phyloP scores from a whole-genome alignment of 345 rosid genomes.

The Geranium brycei region DNA sequence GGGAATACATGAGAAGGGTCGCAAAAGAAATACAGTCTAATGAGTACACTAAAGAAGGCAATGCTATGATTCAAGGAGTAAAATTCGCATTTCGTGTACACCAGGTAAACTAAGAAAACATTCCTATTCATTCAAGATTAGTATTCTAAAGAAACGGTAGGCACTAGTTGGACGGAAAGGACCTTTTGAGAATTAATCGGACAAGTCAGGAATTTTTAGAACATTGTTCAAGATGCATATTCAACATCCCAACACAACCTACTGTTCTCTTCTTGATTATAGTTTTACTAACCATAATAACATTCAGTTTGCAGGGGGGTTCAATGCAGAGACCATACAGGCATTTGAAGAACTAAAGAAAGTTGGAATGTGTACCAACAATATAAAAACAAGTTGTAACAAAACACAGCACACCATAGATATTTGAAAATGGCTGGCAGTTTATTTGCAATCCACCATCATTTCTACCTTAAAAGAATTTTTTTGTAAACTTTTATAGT shows the following conservation, averaged over 20 bases:
- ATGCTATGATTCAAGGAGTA: conserved; percentile 53
- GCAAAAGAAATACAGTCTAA: conserved; percentile 32
- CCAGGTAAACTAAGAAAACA: conserved; percentile 36
- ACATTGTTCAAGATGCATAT: too few species aligned
- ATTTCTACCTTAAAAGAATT: background rate
- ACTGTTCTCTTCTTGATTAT: background rate
- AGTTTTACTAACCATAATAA: conserved; percentile 4
- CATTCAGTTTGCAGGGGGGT: conserved; percentile 85
- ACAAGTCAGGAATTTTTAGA: too few species aligned
- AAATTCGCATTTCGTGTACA: conserved; percentile 71
- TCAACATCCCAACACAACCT: too few species aligned
- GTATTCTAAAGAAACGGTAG: too few species aligned
- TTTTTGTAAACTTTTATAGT: background rate
- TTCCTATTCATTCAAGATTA: too few species aligned
- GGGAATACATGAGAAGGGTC: conserved; percentile 55
- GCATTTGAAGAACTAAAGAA: conserved; percentile 65
- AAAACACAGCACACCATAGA: background rate
- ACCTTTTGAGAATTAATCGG: too few species aligned
- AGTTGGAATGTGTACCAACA: background rate
- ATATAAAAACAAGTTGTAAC: background rate
- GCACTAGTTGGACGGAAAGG: too few species aligned
- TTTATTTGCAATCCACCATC: background rate
- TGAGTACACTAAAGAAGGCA: conserved; percentile 25
- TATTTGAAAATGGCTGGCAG: background rate
- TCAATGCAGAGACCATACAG: conserved; percentile 45